phyloP scores from a whole-genome alignment of 148 eudicot species.

The Spergularia marina region DNA sequence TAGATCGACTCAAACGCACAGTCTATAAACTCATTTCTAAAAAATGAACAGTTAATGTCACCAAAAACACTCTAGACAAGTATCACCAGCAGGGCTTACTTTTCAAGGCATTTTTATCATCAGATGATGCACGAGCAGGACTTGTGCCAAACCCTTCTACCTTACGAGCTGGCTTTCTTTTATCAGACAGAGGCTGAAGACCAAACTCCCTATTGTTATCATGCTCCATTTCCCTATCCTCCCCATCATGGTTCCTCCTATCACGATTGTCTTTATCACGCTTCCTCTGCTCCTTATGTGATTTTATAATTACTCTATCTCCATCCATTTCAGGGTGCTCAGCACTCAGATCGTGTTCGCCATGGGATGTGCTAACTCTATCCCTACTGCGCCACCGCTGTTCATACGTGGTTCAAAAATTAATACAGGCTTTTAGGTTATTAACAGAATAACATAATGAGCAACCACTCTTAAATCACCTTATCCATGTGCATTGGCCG shows the following conservation, averaged over 20 bases:
- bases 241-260: constrained; percentile 58
- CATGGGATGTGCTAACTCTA: constrained; percentile 46
- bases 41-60: not conserved
- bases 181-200: constrained; percentile 59
- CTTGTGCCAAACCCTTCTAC: constrained; percentile 54
- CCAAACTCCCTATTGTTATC: constrained; percentile 51
- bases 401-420: constrained; percentile 20
- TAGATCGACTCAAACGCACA: not conserved
- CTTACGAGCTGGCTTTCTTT: constrained; percentile 62
- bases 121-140: constrained; percentile 37
- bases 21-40: not conserved
- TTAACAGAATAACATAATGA: not conserved
- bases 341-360: constrained; percentile 59
- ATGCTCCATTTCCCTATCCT: constrained; percentile 63
- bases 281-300: constrained; percentile 76
- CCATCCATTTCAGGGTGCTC: constrained; percentile 75
- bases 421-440: not conserved
- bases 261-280: constrained; percentile 84
- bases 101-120: constrained; percentile 73
- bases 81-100: constrained; percentile 53
- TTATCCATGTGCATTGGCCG: constrained; percentile 61
- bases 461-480: constrained; percentile 33
- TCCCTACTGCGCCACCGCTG: constrained; percentile 67
- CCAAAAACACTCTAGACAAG: not conserved
- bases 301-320: constrained; percentile 54